A percentile compares a stretch with the other conserved stretches of the same genome.
Evolutionary conservation across 2,329 filamentous ascomycete genomes (phyloP).

Genomic region (Alternaria tenuissima): DNA sequence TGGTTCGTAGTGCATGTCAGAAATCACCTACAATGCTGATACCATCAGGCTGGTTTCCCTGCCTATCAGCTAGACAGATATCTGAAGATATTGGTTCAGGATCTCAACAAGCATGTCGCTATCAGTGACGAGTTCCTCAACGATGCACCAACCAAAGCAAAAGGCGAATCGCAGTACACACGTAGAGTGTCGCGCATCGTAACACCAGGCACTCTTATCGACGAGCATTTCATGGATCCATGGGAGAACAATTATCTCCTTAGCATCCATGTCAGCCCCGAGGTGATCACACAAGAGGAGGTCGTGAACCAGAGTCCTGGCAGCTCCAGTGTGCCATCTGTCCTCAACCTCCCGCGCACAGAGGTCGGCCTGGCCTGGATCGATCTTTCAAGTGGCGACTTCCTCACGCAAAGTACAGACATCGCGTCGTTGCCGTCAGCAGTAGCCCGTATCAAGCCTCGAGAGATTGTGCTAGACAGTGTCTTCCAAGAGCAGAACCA

Average conservation of each 20-base stretch:
- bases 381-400: slow-evolving; percentile 93
- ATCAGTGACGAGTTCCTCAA: slow-evolving; percentile 93
- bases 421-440: slow-evolving; percentile 78
- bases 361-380: slow-evolving; percentile 87
- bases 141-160: slow-evolving; percentile 72
- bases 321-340: slow-evolving; percentile 40
- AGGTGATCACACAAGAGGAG: slow-evolving; percentile 32
- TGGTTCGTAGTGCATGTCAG: slow-evolving; percentile 65
- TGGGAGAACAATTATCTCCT: slow-evolving; percentile 93
- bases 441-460: slow-evolving; percentile 81
- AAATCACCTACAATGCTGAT: slow-evolving; percentile 15
- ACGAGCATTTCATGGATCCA: slow-evolving; percentile 96
- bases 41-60: slow-evolving; percentile 81
- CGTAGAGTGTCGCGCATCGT: slow-evolving; percentile 86
- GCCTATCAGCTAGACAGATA: slow-evolving; percentile 92
- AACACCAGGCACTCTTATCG: slow-evolving; percentile 93
- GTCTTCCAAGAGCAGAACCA: slow-evolving; percentile 63
- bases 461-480: slow-evolving; percentile 80
- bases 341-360: slow-evolving; percentile 51
- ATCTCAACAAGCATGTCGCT: slow-evolving; percentile 88
- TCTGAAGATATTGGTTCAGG: slow-evolving; percentile 90
- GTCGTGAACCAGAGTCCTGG: slow-evolving; percentile 38
- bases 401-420: slow-evolving; percentile 81
- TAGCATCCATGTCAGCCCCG: slow-evolving; percentile 71
- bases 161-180: slow-evolving; percentile 83